Percentiles rank a stretch among this genome's conserved stretches.
These are phyloP conservation scores for Rhododendron mucronatum DNA, from an alignment of 148 eudicot genomes.

Conservation along the genomic window DNA sequence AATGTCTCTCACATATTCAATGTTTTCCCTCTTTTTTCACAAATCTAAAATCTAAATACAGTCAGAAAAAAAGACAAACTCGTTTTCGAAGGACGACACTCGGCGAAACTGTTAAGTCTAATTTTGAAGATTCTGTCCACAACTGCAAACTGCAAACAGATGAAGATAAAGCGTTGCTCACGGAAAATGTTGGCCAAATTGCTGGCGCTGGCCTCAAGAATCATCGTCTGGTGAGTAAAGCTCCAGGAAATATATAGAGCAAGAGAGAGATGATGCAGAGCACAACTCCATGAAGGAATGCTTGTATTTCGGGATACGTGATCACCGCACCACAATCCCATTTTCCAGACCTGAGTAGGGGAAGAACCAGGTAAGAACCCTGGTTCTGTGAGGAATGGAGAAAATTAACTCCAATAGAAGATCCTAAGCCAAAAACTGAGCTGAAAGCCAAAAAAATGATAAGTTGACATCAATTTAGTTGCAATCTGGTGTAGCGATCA, in stretches of 20 bases:
- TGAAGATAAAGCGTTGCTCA: background rate
- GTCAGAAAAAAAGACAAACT: background rate
- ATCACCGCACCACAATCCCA: background rate
- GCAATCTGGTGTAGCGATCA: constrained; percentile 58
- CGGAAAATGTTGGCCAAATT: background rate
- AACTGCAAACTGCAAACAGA: background rate
- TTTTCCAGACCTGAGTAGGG: background rate
- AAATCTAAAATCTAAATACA: background rate
- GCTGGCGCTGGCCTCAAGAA: background rate
- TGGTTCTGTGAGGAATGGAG: background rate
- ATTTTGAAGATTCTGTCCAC: background rate
- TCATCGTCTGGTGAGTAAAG: background rate
- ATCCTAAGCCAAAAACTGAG: background rate
- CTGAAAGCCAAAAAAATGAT: background rate
- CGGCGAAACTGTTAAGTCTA: background rate
- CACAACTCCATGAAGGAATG: background rate
- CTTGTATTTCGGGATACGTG: background rate
- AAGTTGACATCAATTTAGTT: constrained; percentile 8
- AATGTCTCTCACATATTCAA: background rate
- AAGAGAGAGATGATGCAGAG: background rate
- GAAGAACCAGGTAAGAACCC: background rate
- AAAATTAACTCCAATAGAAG: background rate
- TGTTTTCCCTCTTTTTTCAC: no score
- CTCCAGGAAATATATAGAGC: background rate
- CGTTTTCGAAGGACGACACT: background rate